Base-by-base conservation (phyloP, 345 rosid genomes). In the Stellera chamaejasme region DNA sequence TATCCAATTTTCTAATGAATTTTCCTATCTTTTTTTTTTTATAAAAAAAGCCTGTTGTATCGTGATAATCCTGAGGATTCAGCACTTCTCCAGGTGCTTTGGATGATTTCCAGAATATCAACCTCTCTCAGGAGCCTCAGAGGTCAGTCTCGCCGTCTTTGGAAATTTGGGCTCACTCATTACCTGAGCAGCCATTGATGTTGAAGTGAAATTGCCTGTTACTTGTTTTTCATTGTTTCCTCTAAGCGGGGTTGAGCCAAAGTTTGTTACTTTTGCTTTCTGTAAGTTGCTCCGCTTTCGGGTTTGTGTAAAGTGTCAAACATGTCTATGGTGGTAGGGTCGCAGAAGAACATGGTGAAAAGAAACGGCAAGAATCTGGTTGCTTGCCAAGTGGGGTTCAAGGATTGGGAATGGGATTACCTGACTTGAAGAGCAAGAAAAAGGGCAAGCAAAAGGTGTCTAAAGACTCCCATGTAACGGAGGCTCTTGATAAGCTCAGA, bases 91-190 rank as follows among this genome's bases (percentile, higher is more conserved):
- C 81, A 94, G 99, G 99, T 64, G 99, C 93, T 67, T 78, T 94
- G 87, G 95, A 85, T 70, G 99, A 94, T 82, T 90, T 94, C 77
- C 88, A 87, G 78, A 77, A 55, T 72, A 92, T 94, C 74, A 90
- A 87, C 63, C 83, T 94, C 16, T 61, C 72, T 42, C 66, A 70
- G 61, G 54, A 79, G 41, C 53, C 83, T 68, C 89, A 59, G 69
- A 81, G 77, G 93, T 79, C n/a, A n/a, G 43, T 47, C 47, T 48
- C 26, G 44, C 0, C 15, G 45, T 48, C 13, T 45, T 11, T 63
- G 1, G 43, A 48, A 28, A 42, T 4, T 2, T 59, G 45, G 45
- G n/a, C 47, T 46, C 39, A 53, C 7, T 53, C 19, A 54, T 48
- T 26, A 36, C 25, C 26, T 62, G 10, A 11, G 16, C 48, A 45